Conservation (phyloP, 1,284 basidiomycete genomes). For the Cutaneotrichosporon mucoides region DNA sequence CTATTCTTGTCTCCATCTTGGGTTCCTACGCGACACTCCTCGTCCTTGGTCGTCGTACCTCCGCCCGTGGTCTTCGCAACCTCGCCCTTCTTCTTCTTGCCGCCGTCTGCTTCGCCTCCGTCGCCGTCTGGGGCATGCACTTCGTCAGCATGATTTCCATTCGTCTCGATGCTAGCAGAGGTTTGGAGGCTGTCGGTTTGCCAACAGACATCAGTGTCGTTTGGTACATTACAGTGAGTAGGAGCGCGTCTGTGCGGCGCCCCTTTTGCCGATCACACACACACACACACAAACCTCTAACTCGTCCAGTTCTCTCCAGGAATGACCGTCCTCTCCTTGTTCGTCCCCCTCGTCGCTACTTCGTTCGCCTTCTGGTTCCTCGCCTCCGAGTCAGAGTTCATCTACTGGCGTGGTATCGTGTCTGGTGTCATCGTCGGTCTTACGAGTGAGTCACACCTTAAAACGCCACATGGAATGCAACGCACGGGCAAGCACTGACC, state of each 20-base stretch:
- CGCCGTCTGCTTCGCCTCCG: conserved; percentile 81
- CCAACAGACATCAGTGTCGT: conserved; percentile 19
- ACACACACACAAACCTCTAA: too few species aligned
- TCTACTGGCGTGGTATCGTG: conserved; percentile 47
- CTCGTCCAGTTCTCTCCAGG: conserved; percentile 50
- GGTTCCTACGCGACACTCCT: conserved; percentile 54
- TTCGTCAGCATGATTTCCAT: conserved; percentile 53
- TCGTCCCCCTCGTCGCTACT: conserved; percentile 52
- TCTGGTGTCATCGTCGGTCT: conserved; percentile 70
- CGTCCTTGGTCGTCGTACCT: conserved; percentile 51
- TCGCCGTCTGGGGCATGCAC: conserved; percentile 60
- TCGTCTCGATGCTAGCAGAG: conserved; percentile 29
- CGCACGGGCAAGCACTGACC: conserved; percentile 24
- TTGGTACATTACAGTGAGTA: conserved; percentile 49
- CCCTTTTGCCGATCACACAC: too few species aligned
- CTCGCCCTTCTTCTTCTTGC: conserved; percentile 53
- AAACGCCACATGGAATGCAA: too few species aligned
- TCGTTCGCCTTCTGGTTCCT: conserved; percentile 52
- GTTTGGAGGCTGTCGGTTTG: not conserved
- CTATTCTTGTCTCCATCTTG: conserved; percentile 52
- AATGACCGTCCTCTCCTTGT: conserved; percentile 52
- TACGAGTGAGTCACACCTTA: conserved; percentile 65
- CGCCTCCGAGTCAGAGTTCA: conserved; percentile 49
- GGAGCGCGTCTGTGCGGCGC: too few species aligned
- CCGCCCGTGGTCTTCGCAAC: conserved; percentile 49